Evolutionary conservation across 1,139 yeast genomes (phyloP).

Genomic region (Yamadazyma membranifaciens): DNA sequence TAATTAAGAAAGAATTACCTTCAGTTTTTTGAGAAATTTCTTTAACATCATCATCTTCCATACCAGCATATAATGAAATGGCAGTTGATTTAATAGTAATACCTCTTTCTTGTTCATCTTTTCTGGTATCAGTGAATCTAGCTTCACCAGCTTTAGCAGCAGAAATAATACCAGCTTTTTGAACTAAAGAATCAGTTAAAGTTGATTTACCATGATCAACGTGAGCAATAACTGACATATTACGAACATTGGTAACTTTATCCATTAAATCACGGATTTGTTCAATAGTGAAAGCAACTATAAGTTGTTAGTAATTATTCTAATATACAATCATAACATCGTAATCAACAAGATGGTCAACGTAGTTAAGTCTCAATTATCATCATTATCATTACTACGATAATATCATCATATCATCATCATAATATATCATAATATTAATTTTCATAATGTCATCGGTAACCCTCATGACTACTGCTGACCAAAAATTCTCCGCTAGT

Average conservation of each 20-base stretch:
- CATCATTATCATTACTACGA: too few species aligned
- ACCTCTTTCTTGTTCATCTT: slow-evolving; percentile 99
- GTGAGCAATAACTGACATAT: slow-evolving; percentile 99
- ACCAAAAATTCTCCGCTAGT: too few species aligned
- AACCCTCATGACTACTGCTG: too few species aligned
- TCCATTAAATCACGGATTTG: slow-evolving; percentile 99
- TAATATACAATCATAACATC: too few species aligned
- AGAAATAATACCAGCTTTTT: slow-evolving; percentile 98
- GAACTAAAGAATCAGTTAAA: slow-evolving; percentile 97
- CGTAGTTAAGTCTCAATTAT: too few species aligned
- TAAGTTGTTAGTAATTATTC: slow-evolving; percentile 11
- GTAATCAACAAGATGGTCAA: too few species aligned
- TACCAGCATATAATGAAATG: slow-evolving; percentile 89
- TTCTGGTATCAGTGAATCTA: slow-evolving; percentile 99
- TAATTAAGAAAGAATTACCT: slow-evolving; percentile 93
- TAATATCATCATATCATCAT: too few species aligned
- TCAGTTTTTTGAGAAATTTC: slow-evolving; percentile 94
- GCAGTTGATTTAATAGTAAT: slow-evolving; percentile 99
- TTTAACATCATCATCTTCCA: slow-evolving; percentile 88
- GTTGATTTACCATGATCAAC: slow-evolving; percentile 99
- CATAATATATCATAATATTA: too few species aligned
- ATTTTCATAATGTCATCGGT: too few species aligned
- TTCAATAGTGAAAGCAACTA: slow-evolving; percentile 77
- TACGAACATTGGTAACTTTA: slow-evolving; percentile 99
- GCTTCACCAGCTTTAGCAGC: slow-evolving; percentile 99